Base-by-base conservation (phyloP, 305 asterid genomes). In the Fraxinus greggii region DNA sequence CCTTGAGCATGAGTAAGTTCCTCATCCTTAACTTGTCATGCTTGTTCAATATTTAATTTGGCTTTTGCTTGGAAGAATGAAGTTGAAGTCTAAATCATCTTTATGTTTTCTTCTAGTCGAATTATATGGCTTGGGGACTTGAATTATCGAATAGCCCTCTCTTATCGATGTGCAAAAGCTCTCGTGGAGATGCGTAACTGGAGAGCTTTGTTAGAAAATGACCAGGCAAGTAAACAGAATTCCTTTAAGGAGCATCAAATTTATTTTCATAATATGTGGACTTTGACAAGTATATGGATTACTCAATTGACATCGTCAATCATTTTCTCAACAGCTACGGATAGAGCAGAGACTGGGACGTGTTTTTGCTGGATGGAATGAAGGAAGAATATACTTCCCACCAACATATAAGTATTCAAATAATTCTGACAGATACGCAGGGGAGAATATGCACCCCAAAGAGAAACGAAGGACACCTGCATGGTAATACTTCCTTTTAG, bases 181-280 rank as follows among this genome's bases (percentile, higher is more conserved):
- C 93, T 97, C 3, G 98, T 97, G n/a, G 98, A 97, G 90, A 95
- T 93, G 99, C 97, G 91, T 10, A 95, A 97, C 85, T 97, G 99
- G 99, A 90, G 91, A 86, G 98, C 91, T 74, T 87, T 97, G 90
- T 79, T 97, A 83, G 98, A 95, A 87, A 97, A 95, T 75, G 99
- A 97, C 82, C 99, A 97, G 95, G 99, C 84, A 91, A 84, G 92
- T 79, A 21, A 78, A 72, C 32, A 28, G 69, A 42, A 23, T 35
- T 28, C 21, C 13, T 31, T 45, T 21, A n/a, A 10, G 10, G 29
- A 59, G 9, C 24, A 5, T 32, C 29, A 3, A 10, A 40, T 72
- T 65, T 70, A n/a, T 23, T 72, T 78, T 40, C 35, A 69, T 23
- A 29, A 12, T 21, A 5, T 15, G 13, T 12, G 1, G 59, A 69